Conservation (phyloP, 148 eudicot genomes). For the Dysphania ambrosioides region DNA sequence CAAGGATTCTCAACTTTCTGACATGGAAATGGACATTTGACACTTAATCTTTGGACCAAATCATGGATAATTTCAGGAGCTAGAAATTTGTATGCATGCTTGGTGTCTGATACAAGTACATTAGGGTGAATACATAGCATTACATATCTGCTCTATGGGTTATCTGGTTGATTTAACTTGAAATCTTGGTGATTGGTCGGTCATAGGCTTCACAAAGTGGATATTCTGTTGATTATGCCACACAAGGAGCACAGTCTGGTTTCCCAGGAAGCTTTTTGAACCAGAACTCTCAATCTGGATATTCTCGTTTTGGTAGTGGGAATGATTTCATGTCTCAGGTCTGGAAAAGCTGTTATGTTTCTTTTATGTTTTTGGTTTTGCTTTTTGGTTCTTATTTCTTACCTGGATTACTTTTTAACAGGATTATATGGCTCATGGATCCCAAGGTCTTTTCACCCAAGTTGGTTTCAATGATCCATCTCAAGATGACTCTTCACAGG, state of each 20-base stretch:
- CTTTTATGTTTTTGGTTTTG: neutral
- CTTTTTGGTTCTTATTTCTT: conserved; percentile 6
- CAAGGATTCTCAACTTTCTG: too few species aligned
- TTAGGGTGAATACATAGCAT: neutral
- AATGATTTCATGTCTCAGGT: conserved; percentile 98
- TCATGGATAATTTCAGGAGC: too few species aligned
- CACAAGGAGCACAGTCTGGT: conserved; percentile 78
- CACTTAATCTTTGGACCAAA: too few species aligned
- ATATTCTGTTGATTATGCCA: conserved; percentile 79
- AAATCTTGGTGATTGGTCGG: conserved; percentile 11
- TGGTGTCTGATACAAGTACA: neutral
- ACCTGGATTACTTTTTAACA: conserved; percentile 27
- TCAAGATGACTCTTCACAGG: conserved; percentile 77
- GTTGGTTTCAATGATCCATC: conserved; percentile 84
- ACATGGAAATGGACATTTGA: too few species aligned
- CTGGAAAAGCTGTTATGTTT: conserved; percentile 2
- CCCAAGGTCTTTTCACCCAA: conserved; percentile 95
- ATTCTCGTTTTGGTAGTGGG: conserved; percentile 84
- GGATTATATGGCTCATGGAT: conserved; percentile 97
- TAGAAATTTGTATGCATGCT: neutral
- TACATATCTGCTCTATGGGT: neutral
- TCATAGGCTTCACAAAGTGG: conserved; percentile 93
- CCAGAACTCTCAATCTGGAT: conserved; percentile 91
- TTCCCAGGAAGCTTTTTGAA: conserved; percentile 86
- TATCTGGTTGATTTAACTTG: neutral